A percentile compares a stretch with the other conserved stretches of the same genome.
Conservation (phyloP, 2,329 filamentous ascomycete genomes). For the Chrysoporthe cubensis region DNA sequence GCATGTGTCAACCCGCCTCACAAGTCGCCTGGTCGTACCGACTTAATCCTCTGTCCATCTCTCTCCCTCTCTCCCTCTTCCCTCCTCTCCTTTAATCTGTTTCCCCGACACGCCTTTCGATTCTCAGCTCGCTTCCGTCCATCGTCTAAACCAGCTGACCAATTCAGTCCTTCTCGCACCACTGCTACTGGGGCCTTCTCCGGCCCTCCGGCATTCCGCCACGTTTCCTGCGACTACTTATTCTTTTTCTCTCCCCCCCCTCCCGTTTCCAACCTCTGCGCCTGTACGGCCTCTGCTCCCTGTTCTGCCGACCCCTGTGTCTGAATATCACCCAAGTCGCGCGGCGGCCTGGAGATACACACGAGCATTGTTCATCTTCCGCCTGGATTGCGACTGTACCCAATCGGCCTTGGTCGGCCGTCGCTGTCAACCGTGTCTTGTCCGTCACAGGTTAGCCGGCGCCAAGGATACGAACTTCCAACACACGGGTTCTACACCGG, state of each 20-base stretch:
- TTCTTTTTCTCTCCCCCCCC: background rate
- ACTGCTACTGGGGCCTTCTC: background rate
- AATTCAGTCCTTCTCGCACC: conserved; percentile 24
- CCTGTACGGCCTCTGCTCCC: background rate
- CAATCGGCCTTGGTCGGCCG: background rate
- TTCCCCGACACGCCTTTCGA: conserved; percentile 6
- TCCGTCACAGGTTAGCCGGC: background rate
- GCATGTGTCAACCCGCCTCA: background rate
- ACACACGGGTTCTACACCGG: background rate
- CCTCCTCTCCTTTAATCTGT: conserved; percentile 11
- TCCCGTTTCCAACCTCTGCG: background rate
- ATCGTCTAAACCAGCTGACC: conserved; percentile 23
- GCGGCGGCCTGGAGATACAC: too few relatives aligned
- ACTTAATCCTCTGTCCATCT: conserved; percentile 10
- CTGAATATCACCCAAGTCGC: background rate
- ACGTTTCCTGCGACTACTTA: conserved; percentile 15
- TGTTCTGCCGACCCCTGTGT: background rate
- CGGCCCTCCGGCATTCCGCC: conserved; percentile 7
- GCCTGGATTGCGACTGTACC: too few relatives aligned
- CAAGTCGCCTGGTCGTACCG: background rate
- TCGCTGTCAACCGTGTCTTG: background rate
- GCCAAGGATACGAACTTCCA: conserved; percentile 8
- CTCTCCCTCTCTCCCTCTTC: conserved; percentile 15
- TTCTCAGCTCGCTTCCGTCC: background rate
- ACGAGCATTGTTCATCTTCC: background rate